Evolutionary conservation across 176 grass and related monocot species (phyloP), one percentile per base, ranked within the genome.

Genomic region (Raddia guianensis): DNA sequence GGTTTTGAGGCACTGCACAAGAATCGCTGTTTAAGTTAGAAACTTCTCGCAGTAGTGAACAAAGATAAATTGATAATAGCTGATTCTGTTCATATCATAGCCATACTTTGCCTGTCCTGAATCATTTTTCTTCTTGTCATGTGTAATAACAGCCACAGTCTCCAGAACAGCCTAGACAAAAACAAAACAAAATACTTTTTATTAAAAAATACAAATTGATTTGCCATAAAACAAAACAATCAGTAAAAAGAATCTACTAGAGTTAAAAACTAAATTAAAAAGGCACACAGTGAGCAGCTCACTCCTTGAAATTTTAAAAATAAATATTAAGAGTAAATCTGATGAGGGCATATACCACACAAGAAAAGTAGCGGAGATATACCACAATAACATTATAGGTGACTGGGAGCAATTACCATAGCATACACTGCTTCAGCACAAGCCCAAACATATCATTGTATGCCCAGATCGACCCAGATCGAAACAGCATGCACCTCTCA

Each of bases 61-160:
- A 49, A 61, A 27, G 27, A 27, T 27, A 27, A 27, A 27, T 27
- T 76, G 51, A 21, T 58, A 34, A 34, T 35, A 72, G 48, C 40
- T 78, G 33, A 74, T 72, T 35, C 12, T 63, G 45, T 65, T 91
- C 12, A 57, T 35, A 77, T 73, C 79, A 10, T 49, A 62, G 42
- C 9, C 83, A 86, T 98, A 98, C 96, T 95, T 93, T 73, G 81
- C 42, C 48, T 91, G 74, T 27, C 88, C 78, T 37, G 90, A 90
- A 68, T 95, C 91, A 86, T 99, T 99, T 83, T 95, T 97, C 84
- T 97, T 99, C 85, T 96, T 95, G 82, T 99, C 96, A 80, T 99
- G 96, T 70, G 90, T 86, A 80, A 99, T 95, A 77, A 99, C 91
- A 74, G 96, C 96, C 85, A 95, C 93, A 5, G 93, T 93, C 89